Evolutionary conservation across 2,329 filamentous ascomycete genomes (phyloP), one percentile per base, ranked within the genome.

Genomic region (Alternaria sp.): DNA sequence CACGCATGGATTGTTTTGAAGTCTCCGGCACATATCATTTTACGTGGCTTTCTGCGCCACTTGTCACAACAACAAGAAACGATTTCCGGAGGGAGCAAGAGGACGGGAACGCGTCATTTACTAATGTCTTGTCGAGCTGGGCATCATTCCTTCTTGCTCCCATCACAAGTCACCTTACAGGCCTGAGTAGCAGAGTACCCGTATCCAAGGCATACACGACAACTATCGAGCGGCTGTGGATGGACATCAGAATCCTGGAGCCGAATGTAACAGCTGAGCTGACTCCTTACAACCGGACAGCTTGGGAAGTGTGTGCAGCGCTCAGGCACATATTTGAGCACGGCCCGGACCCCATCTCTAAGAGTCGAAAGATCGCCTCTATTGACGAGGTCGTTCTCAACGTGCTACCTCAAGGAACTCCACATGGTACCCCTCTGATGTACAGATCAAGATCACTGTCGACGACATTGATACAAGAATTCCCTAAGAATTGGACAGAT

Each of bases 271-370:
- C 64, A 26, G 54, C 56, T 15, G 65, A 58, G 41, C 68, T 60
- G 14, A 58, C 70, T 30, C 65, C 41, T n/a, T 15, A 67, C 8
- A 70, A 75, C 20, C 71, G 71, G 10, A 77, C 74, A 4, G 71
- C 71, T 11, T 79, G 77, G 78, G 76, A 75, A 5, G 63, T 79
- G 28, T 79, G 78, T 62, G 76, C 75, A n/a, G 76, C 72, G 6
- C 63, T 79, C 33, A 74, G 73, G 45, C 66, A 71, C 25, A 45
- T 78, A 20, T 68, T 78, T 15, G 72, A 77, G 18, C 67, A 71
- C 33, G 74, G 73, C 2, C 64, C 67, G 3, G 65, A 75, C 23
- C 71, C 74, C 41, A 60, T 66, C 18, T 60, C 57, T n/a, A 53
- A 58, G 14, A 55, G 15, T 60, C n/a, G 58, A 37, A 26, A 66